Evolutionary conservation across 2,329 filamentous ascomycete genomes (phyloP), one percentile per base, ranked within the genome.

Genomic region (Epichloe brachyelytri): DNA sequence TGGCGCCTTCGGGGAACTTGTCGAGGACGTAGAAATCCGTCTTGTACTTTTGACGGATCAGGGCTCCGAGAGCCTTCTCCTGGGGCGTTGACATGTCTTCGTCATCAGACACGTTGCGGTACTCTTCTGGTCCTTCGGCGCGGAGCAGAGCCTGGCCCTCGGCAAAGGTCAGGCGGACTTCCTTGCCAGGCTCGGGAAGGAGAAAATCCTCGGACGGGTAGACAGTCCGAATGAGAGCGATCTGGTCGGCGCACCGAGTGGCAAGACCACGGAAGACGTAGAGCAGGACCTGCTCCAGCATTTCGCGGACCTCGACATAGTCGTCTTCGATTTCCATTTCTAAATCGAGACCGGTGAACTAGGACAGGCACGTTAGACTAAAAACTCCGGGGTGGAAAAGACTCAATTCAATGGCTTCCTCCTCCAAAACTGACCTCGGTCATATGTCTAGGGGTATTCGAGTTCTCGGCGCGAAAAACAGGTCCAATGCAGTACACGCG

Each of bases 1-100:
- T 37, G 12, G 52, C 50, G 12, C 36, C 46, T 20, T 93, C 82
- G 43, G 93, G 93, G 76, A 95, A 98, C 71, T 97, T 93, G 75
- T 97, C 91, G 55, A 98, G 79, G 20, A 94, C 84, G 72, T 95
- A 97, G 73, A 97, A 97, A 72, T 98, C 93, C 54, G 89, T 93
- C 65, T 85, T 80, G 77, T 85, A 95, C 71, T 95, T 96, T 60
- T 87, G 78, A 52, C 87, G 84, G 58, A 97, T 81, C 46, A 97
- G 76, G 26, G 82, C 83, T 52, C 93, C 93, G 8, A 97, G 82
- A n/a, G 85, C 86, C 71, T 90, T 90, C 67, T 93, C 87, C 63
- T 91, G 84, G 0, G 86, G 82, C 0, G 86, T 93, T 63, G 71
- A 79, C 74, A 91, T 82, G 62, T 93, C 87, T 63, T 91, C 86